These are phyloP conservation scores for Geotrichum histeridarum DNA, from an alignment of 1,139 yeast genomes.

Conservation along the genomic window DNA sequence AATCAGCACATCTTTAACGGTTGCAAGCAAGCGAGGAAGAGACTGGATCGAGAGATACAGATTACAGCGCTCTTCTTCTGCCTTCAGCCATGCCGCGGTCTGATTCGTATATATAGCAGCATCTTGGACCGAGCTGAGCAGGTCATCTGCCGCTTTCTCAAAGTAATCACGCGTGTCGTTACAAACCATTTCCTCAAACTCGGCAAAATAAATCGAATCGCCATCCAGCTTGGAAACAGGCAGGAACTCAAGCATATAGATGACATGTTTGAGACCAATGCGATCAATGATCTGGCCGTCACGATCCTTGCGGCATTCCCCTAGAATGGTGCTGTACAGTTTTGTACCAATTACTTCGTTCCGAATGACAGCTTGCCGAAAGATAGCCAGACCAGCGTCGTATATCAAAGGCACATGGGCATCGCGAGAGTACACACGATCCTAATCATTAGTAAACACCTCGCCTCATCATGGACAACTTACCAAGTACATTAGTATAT, in stretches of 20 bases:
- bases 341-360: conserved; percentile 42
- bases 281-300: conserved; percentile 58
- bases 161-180: conserved; percentile 56
- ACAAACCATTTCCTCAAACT: conserved; percentile 64
- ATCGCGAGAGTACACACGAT: conserved; percentile 78
- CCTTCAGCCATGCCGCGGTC: conserved; percentile 49
- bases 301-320: conserved; percentile 57
- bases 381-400: conserved; percentile 67
- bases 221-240: conserved; percentile 39
- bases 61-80: conserved; percentile 54
- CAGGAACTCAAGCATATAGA: conserved; percentile 67
- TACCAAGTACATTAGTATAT: conserved; percentile 72
- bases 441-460: conserved; percentile 20
- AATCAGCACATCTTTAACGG: conserved; percentile 61
- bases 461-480: not conserved
- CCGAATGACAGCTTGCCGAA: conserved; percentile 42
- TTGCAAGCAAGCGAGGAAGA: conserved; percentile 48
- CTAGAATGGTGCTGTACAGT: conserved; percentile 49
- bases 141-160: conserved; percentile 44
- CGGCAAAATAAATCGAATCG: conserved; percentile 51
- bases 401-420: conserved; percentile 61
- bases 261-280: conserved; percentile 53
- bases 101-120: conserved; percentile 56
- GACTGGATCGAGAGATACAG: conserved; percentile 49
- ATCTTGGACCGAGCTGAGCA: conserved; percentile 37